Percentiles rank a stretch among this genome's conserved stretches.
Evolutionary conservation across 2,329 filamentous ascomycete species (phyloP).

Genomic region (Hypoxylon sp.): DNA sequence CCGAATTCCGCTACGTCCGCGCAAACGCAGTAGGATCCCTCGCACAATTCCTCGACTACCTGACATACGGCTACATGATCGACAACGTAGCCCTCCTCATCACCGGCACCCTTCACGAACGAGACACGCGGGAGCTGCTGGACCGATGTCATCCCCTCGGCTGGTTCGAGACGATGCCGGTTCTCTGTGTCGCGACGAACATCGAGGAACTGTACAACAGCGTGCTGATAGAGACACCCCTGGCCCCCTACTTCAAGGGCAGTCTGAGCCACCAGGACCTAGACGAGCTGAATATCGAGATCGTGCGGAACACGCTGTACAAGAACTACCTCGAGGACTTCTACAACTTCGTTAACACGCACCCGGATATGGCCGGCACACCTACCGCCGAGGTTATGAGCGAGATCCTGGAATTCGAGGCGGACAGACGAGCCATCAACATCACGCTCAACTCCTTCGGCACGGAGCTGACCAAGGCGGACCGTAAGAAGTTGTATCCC

Average conservation of each 20-base stretch:
- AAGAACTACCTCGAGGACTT: conserved; percentile 99
- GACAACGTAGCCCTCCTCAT: conserved; percentile 98
- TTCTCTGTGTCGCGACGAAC: conserved; percentile 97
- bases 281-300: conserved; percentile 99
- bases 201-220: conserved; percentile 99
- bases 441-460: conserved; percentile 99
- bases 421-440: conserved; percentile 96
- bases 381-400: conserved; percentile 96
- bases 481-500: conserved; percentile 96
- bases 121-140: conserved; percentile 94
- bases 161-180: conserved; percentile 99
- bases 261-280: conserved; percentile 96
- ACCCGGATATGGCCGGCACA: conserved; percentile 87
- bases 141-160: conserved; percentile 97
- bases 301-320: conserved; percentile 97
- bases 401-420: conserved; percentile 96
- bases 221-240: conserved; percentile 94
- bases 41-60: conserved; percentile 95
- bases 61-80: conserved; percentile 99
- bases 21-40: conserved; percentile 93
- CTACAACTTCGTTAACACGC: conserved; percentile 91
- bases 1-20: conserved; percentile 96
- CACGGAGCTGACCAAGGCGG: conserved; percentile 92
- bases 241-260: conserved; percentile 97
- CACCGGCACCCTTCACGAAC: conserved; percentile 96